phyloP scores from a whole-genome alignment of 2,329 filamentous ascomycete genomes.

The Phialophora tarda region DNA sequence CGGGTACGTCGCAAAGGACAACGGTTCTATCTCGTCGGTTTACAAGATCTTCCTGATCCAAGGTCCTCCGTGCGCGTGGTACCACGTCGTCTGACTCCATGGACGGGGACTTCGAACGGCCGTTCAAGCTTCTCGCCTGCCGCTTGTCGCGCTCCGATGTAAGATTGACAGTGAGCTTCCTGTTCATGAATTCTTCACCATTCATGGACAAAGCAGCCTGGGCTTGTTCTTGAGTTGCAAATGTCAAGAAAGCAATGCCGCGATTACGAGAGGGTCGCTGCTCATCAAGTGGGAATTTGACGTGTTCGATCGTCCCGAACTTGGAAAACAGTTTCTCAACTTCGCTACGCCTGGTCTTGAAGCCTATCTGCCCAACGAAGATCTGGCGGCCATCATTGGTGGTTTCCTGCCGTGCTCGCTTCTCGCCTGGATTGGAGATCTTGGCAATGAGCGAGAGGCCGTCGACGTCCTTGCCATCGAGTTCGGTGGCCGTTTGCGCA shows the following conservation, averaged over 20 bases:
- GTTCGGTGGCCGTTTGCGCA: constrained; percentile 71
- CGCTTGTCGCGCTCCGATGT: constrained; percentile 48
- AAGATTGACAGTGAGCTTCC: constrained; percentile 70
- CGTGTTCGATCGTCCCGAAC: constrained; percentile 74
- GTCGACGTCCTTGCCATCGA: constrained; percentile 70
- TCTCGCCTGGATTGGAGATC: constrained; percentile 80
- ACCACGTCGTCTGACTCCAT: constrained; percentile 7
- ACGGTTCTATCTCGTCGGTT: constrained; percentile 71
- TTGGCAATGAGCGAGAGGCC: constrained; percentile 75
- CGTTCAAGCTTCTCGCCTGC: constrained; percentile 45
- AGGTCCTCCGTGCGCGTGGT: constrained; percentile 34
- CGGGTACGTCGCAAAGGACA: constrained; percentile 82
- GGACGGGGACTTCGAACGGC: constrained; percentile 32
- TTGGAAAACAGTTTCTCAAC: constrained; percentile 73
- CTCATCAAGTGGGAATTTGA: constrained; percentile 72
- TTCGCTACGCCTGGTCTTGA: constrained; percentile 68
- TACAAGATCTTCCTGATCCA: constrained; percentile 43
- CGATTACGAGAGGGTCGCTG: constrained; percentile 66
- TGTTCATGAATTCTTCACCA: constrained; percentile 70
- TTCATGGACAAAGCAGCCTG: constrained; percentile 70
- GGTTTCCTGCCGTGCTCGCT: constrained; percentile 78
- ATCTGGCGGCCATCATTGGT: constrained; percentile 87
- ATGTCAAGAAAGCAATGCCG: constrained; percentile 82
- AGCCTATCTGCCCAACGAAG: constrained; percentile 73
- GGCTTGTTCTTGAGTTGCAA: constrained; percentile 56